Conservation (phyloP, 495 filamentous ascomycete species). For the Penicillium simplicissimum region DNA sequence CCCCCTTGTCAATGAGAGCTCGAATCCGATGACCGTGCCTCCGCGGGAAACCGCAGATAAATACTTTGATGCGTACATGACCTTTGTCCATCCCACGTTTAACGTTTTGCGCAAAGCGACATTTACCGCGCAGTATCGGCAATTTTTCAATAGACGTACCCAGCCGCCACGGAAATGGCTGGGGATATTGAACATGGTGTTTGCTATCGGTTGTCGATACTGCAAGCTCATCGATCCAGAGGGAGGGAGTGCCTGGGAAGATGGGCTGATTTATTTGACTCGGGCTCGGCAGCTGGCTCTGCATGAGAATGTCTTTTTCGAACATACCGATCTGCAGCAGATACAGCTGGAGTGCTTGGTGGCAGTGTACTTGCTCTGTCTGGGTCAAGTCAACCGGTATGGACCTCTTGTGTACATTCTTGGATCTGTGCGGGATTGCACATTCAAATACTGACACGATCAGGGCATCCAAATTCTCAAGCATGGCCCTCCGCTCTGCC, state of each 20-base stretch:
- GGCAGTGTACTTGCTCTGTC: conserved; percentile 59
- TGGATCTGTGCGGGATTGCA: neutral
- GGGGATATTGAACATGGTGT: conserved; percentile 63
- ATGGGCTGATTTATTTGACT: conserved; percentile 58
- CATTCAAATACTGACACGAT: neutral
- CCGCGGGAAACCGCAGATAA: conserved; percentile 49
- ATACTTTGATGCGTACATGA: conserved; percentile 57
- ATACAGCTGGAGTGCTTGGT: conserved; percentile 56
- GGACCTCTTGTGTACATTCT: neutral
- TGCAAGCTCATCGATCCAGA: conserved; percentile 44
- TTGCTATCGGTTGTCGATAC: conserved; percentile 59
- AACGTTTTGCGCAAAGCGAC: conserved; percentile 51
- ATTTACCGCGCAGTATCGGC: conserved; percentile 44
- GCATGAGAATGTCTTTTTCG: conserved; percentile 49
- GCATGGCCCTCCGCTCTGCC: conserved; percentile 59
- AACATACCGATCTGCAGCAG: conserved; percentile 60
- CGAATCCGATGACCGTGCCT: conserved; percentile 54
- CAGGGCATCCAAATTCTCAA: conserved; percentile 62
- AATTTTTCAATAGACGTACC: conserved; percentile 29
- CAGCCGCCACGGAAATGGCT: conserved; percentile 50
- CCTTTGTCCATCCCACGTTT: conserved; percentile 57
- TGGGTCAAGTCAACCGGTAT: conserved; percentile 63
- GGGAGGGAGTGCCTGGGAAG: conserved; percentile 37
- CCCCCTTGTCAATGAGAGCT: conserved; percentile 35
- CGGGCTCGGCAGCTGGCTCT: conserved; percentile 57